Conservation (phyloP, 163 green algal genomes). For the Chlamydomonas reinhardtii region DNA sequence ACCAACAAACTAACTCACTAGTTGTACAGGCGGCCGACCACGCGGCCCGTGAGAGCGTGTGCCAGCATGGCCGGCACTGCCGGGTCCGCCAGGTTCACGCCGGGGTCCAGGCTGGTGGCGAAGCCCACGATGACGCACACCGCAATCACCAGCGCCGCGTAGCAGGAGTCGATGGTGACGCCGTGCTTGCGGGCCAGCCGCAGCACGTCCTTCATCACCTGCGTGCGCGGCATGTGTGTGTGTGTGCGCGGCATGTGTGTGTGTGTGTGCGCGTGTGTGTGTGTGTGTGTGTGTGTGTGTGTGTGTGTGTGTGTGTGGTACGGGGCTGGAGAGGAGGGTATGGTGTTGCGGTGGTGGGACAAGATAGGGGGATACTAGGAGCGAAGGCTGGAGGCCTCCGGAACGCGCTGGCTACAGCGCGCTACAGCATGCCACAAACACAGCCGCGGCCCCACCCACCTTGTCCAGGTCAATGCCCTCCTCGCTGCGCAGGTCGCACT, state of each 20-base stretch:
- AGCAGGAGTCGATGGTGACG: slow-evolving; percentile 85
- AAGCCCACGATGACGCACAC: slow-evolving; percentile 89
- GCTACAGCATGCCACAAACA: no score
- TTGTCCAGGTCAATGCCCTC: slow-evolving; percentile 74
- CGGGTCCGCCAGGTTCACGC: slow-evolving; percentile 89
- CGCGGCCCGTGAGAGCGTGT: slow-evolving; percentile 79
- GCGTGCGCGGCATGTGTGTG: no score
- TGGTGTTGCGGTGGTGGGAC: no score
- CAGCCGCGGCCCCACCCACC: no score
- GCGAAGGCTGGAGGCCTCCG: no score
- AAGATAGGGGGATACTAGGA: no score
- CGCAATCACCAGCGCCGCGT: slow-evolving; percentile 81
- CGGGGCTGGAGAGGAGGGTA: no score
- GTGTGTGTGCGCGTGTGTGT: no score
- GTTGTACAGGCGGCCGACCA: slow-evolving; percentile 79
- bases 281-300: no score
- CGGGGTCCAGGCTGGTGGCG: slow-evolving; percentile 79
- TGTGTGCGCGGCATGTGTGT: no score
- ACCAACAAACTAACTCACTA: background rate
- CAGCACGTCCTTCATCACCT: slow-evolving; percentile 80
- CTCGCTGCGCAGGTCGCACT: slow-evolving; percentile 66
- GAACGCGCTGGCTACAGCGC: no score
- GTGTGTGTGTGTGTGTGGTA: no score
- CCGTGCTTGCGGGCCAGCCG: slow-evolving; percentile 70
- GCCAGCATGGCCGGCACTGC: slow-evolving; percentile 79